These are phyloP conservation scores for Gossypium davidsonii DNA, from an alignment of 441 rosid species.

Conservation along the genomic window DNA sequence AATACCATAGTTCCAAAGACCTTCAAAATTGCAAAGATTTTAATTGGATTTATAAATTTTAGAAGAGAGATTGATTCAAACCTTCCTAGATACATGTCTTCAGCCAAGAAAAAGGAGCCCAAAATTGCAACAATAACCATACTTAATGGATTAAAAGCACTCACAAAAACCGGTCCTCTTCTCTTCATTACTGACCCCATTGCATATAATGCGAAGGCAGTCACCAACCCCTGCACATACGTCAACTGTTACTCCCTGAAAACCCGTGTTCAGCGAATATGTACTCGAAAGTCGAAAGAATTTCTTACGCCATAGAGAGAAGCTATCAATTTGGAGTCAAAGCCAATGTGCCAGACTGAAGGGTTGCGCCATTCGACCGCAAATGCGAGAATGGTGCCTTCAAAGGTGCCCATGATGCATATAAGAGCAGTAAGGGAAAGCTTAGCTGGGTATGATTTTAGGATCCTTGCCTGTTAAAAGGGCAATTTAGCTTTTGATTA, in stretches of 20 bases:
- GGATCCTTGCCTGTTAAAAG: constrained; percentile 2
- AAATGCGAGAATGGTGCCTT: constrained; percentile 24
- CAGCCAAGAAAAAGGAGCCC: constrained; percentile 44
- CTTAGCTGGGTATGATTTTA: constrained; percentile 18
- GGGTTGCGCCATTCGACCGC: constrained; percentile 22
- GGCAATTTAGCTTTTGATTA: neutral
- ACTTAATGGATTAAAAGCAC: constrained; percentile 49
- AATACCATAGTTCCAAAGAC: neutral
- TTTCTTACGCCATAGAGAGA: constrained; percentile 29
- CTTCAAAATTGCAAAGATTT: neutral
- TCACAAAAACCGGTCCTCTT: constrained; percentile 54
- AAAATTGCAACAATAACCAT: constrained; percentile 47
- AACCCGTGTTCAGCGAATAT: too few relatives aligned
- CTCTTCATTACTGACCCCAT: constrained; percentile 42
- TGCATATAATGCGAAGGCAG: constrained; percentile 38
- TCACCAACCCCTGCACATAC: constrained; percentile 40
- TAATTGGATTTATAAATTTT: neutral
- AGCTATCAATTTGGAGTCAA: constrained; percentile 23
- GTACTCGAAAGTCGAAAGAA: neutral
- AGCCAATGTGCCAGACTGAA: constrained; percentile 29
- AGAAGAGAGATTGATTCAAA: constrained; percentile 10
- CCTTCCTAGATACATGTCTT: constrained; percentile 46
- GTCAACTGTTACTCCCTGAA: neutral
- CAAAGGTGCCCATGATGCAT: constrained; percentile 32
- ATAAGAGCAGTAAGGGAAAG: constrained; percentile 37